Evolutionary conservation across 129 eudicot species (phyloP), one percentile per base, ranked within the genome.

Genomic region (Saposhnikovia divaricata): DNA sequence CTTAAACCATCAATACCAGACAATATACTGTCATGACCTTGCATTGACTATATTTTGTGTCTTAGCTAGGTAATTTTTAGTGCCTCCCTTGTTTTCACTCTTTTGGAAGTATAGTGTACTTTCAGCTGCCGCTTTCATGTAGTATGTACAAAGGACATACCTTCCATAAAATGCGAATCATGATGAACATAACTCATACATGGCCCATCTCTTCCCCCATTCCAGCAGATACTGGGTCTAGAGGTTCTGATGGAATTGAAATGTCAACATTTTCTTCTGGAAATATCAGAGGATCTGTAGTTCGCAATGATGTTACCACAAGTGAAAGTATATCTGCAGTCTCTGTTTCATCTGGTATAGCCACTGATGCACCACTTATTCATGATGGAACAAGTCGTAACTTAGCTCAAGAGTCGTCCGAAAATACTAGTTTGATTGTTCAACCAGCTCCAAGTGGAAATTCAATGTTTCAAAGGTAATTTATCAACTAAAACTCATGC

Each of bases 391-490:
- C 74, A 68, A 79, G 84, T 50, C 85, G 85, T 48, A 80, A 79
- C 50, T 31, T 81, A 53, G 86, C 81, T 61, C 81, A 84, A 71
- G 77, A 76, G 28, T 83, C 80, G 14, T 81, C 93, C 57, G 83
- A 85, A 83, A 85, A 66, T 79, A 40, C 82, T 78, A 69, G 39
- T 69, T 79, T 77, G 42, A 51, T 84, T 15, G 88, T 83, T 80
- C 86, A 51, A 80, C 84, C 95, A 68, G 69, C 81, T 77, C 31
- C 78, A 83, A 76, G 65, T 46, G 88, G 97, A 57, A 82, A 84
- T 83, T 80, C 93, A 63, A 75, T 91, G 69, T 91, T 94, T 77
- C 93, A 92, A 83, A 90, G 98, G 98, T 94, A 89, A 66, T 84
- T 74, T 53, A 66, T 66, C 19, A 61, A 40, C 47, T 31, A 21